These are phyloP conservation scores for Tilletia walkeri DNA, from an alignment of 1,284 basidiomycete genomes.

Conservation along the genomic window DNA sequence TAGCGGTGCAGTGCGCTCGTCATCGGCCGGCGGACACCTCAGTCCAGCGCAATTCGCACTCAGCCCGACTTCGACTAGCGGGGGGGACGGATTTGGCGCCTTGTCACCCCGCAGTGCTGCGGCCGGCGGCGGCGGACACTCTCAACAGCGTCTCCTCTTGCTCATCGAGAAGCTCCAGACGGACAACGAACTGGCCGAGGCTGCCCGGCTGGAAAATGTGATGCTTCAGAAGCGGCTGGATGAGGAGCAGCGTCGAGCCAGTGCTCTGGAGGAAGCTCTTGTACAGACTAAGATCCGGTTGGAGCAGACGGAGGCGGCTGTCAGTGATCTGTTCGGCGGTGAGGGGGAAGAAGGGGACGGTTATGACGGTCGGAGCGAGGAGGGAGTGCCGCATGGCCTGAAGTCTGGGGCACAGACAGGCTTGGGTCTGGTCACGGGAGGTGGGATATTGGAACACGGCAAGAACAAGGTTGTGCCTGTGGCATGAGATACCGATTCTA, in stretches of 20 bases:
- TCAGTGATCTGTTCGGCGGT: conserved; percentile 19
- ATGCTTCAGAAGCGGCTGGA: conserved; percentile 1
- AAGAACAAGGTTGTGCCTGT: too few relatives aligned
- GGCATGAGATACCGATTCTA: too few relatives aligned
- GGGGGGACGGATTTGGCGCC: background rate
- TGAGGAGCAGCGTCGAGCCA: background rate
- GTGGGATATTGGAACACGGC: too few relatives aligned
- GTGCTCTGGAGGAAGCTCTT: conserved; percentile 17
- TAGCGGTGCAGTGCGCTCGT: background rate
- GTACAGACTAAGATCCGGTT: conserved; percentile 4
- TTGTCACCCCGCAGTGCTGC: background rate
- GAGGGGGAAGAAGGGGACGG: background rate
- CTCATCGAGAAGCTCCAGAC: conserved; percentile 17
- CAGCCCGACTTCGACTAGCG: conserved; percentile 1
- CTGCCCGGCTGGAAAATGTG: conserved; percentile 18
- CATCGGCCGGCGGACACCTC: background rate
- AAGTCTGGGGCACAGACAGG: background rate
- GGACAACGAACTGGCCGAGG: conserved; percentile 11
- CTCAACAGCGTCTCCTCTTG: conserved; percentile 9
- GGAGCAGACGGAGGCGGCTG: conserved; percentile 21
- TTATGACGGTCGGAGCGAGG: background rate
- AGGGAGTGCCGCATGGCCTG: background rate
- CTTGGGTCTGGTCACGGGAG: too few relatives aligned
- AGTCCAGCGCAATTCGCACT: background rate
- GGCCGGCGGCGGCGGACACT: background rate